Evolutionary conservation across 352 stramenopile genomes (phyloP), one percentile per base, ranked within the genome.

Genomic region (Peronospora farinosa): DNA sequence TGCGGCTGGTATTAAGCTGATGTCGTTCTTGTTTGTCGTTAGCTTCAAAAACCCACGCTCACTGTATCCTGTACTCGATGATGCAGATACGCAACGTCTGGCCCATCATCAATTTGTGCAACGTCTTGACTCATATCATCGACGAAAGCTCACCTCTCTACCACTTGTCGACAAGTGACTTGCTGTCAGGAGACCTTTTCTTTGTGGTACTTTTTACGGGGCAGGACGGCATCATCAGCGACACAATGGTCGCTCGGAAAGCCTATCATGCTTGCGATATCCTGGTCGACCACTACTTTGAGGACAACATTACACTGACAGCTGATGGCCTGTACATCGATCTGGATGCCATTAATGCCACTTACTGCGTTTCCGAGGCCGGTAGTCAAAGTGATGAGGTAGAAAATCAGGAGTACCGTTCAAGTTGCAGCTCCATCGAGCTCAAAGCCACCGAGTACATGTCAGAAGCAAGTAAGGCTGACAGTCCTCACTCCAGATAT

Each of bases 241-340:
- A 84, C n/a, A 77, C 69, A 35, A 80, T 84, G 69, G 74, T 79
- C 32, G 59, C 69, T 5, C 63, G 71, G 1, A 85, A 81, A 47
- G 64, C 71, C 5, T 83, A 85, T 31, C 69, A 80, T 46, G 75
- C 63, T 38, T 83, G 69, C 43, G 74, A 85, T 41, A 64, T 85
- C 11, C 59, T 83, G 8, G 69, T 83, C 0, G 69, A 65, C 2
- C 74, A 83, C 50, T 69, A 83, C 39, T 85, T 85, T 40, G 60
- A 74, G 6, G 69, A 85, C 54, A 81, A 80, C 42, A 82, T 83
- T 59, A 78, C 67, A 40, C 51, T 85, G 13, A 58, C 71, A 0
- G 35, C 61, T 0, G 71, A 85, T 10, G 74, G 74, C 2, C 49
- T 83, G 21, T 68, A 83, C 50, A 72, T 85, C 30, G 71, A 85